Evolutionary conservation across 257 asterid genomes (phyloP).

Genomic region (Ocimum tenuiflorum): DNA sequence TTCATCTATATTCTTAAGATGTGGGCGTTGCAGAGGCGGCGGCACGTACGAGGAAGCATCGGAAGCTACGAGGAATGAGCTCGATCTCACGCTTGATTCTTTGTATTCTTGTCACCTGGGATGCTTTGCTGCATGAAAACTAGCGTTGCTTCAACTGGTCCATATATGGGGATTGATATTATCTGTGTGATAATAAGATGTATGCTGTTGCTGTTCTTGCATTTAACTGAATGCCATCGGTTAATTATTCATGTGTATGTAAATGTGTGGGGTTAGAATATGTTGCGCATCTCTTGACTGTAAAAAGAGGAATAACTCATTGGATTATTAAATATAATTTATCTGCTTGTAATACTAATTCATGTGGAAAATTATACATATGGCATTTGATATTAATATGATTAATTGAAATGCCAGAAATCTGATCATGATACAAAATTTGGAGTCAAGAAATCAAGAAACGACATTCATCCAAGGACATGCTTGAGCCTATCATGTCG

Average conservation of each 20-base stretch:
- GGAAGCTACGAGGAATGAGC: conserved; percentile 60
- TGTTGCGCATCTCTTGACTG: not conserved
- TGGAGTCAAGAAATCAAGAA: not conserved
- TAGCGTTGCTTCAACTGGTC: not conserved
- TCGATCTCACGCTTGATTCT: conserved; percentile 78
- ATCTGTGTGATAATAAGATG: conserved; percentile 25
- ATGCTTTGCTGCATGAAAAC: conserved; percentile 46
- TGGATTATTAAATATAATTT: conserved; percentile 8
- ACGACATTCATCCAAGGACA: not conserved
- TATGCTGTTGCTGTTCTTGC: not conserved
- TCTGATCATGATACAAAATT: not conserved
- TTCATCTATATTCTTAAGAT: not conserved
- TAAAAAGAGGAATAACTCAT: conserved; percentile 7
- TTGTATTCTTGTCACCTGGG: conserved; percentile 71
- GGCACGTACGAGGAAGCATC: conserved; percentile 38
- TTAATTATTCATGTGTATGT: not conserved
- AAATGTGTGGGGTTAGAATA: conserved; percentile 1
- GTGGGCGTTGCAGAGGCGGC: conserved; percentile 33
- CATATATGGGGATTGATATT: not conserved
- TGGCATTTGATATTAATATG: not conserved
- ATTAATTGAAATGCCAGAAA: not conserved
- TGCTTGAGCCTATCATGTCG: not conserved
- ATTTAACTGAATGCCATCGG: conserved; percentile 3
- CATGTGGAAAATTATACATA: not conserved
- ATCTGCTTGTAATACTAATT: not conserved